Evolutionary conservation across 257 asterid species (phyloP), one percentile per base, ranked within the genome.

Genomic region (Primulina eburnea): DNA sequence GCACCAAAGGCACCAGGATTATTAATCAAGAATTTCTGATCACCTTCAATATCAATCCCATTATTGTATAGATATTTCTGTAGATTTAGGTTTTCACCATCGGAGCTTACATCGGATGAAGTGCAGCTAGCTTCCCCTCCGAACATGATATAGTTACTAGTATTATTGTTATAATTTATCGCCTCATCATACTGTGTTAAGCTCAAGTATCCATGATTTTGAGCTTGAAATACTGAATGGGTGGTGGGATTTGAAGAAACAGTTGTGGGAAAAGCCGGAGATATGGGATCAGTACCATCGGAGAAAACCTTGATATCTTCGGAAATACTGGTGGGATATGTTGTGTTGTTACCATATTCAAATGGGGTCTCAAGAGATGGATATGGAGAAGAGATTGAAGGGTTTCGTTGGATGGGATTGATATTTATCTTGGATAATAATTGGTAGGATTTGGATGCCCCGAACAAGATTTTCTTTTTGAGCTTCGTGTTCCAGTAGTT

Each of bases 401-500:
- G 65, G 69, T 52, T 72, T 16, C 68, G 84, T 2, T 50, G 59
- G 60, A 58, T 14, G 63, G 72, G 56, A 26, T 59, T 60, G n/a
- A 4, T 56, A 18, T 24, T 52, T 24, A 33, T 61, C 60, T 33
- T 65, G 32, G 63, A 26, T 59, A 64, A 56, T 5, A 65, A 33
- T 37, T 69, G 70, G 57, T 33, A 11, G 6, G 7, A 53, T 37
- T 71, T 12, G 64, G 59, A 32, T 40, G 18, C 38, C 28, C 80
- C 75, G 53, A 28, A 28, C 30, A 79, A 64, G 32, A 87, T 67
- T 68, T 87, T 92, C 85, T 87, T 89, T 72, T 87, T 92, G 3
- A 92, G 97, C 86, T 89, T 92, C 0, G 96, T 92, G 90, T 92
- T 92, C 97, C 97, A 91, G 67, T 91, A 86, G 79, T 91, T 91